A percentile compares a stretch with the other conserved stretches of the same genome.
Evolutionary conservation across 768 basidiomycete genomes (phyloP).

Genomic region (Boletus pseudo-olivaceus): DNA sequence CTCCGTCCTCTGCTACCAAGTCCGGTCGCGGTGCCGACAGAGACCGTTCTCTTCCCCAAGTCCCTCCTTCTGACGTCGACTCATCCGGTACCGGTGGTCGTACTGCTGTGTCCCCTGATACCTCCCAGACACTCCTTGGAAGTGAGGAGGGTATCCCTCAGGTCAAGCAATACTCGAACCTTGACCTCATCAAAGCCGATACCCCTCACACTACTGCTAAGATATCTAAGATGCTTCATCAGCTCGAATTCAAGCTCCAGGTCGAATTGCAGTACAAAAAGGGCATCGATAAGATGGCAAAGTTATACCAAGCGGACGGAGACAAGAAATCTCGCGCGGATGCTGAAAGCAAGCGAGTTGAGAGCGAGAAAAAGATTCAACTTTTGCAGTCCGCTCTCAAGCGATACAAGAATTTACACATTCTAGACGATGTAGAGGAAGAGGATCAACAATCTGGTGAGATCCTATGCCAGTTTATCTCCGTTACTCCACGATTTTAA

Average conservation of each 20-base stretch:
- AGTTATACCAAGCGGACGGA: constrained; percentile 92
- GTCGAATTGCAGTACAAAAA: constrained; percentile 98
- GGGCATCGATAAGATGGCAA: constrained; percentile 99
- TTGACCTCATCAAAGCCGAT: constrained; percentile 96
- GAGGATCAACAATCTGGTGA: constrained; percentile 70
- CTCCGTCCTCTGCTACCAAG: constrained; percentile 17
- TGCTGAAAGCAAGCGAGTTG: constrained; percentile 89
- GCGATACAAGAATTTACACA: constrained; percentile 93
- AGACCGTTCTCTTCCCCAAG: constrained; percentile 38
- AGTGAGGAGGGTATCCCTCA: constrained; percentile 42
- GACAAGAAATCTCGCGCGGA: constrained; percentile 95
- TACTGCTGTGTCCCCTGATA: constrained; percentile 36
- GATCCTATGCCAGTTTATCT: constrained; percentile 10
- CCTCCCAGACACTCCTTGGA: constrained; percentile 39
- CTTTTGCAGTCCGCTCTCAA: constrained; percentile 88
- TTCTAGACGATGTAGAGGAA: constrained; percentile 85
- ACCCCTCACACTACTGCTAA: constrained; percentile 94
- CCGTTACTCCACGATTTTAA: constrained; percentile 25
- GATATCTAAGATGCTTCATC: constrained; percentile 96
- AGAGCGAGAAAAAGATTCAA: constrained; percentile 96
- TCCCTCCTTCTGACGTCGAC: constrained; percentile 53
- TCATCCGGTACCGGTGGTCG: constrained; percentile 28
- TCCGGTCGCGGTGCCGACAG: constrained; percentile 23
- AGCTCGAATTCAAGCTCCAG: constrained; percentile 98
- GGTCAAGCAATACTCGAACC: constrained; percentile 71